Evolutionary conservation across 2,329 filamentous ascomycete genomes (phyloP).

Genomic region (Scopulariopsis brevicaulis): DNA sequence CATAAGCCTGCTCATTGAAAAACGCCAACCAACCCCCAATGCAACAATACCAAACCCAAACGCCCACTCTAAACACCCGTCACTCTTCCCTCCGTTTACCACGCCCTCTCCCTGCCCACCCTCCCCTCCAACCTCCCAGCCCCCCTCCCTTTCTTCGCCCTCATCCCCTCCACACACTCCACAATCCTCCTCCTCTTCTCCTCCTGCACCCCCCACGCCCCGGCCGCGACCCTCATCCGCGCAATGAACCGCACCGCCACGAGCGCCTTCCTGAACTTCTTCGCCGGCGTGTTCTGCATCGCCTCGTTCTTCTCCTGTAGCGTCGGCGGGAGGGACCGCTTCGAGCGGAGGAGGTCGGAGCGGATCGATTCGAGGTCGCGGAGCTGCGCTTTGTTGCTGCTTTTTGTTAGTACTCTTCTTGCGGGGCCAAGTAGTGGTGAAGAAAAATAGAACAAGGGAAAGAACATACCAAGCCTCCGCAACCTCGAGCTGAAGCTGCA

Average conservation of each 20-base stretch:
- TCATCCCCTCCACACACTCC: constrained; percentile 34
- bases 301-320: constrained; percentile 2
- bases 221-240: constrained; percentile 34
- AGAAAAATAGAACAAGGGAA: constrained; percentile 3
- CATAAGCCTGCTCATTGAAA: no score
- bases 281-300: constrained; percentile 9
- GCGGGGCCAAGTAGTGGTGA: not conserved
- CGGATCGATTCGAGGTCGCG: constrained; percentile 74
- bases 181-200: constrained; percentile 33
- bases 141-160: constrained; percentile 27
- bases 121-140: constrained; percentile 17
- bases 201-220: constrained; percentile 40
- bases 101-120: not conserved
- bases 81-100: not conserved
- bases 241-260: constrained; percentile 40
- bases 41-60: not conserved
- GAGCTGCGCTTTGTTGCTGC: constrained; percentile 85
- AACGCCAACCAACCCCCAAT: no score
- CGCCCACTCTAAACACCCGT: not conserved
- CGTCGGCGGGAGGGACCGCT: constrained; percentile 11
- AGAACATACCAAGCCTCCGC: constrained; percentile 78
- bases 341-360: constrained; percentile 25
- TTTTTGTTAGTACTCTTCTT: not conserved
- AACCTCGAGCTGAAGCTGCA: constrained; percentile 68
- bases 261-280: constrained; percentile 31